These are phyloP conservation scores for Pythium dissotocum DNA, from an alignment of 352 stramenopile species.

Conservation along the genomic window DNA sequence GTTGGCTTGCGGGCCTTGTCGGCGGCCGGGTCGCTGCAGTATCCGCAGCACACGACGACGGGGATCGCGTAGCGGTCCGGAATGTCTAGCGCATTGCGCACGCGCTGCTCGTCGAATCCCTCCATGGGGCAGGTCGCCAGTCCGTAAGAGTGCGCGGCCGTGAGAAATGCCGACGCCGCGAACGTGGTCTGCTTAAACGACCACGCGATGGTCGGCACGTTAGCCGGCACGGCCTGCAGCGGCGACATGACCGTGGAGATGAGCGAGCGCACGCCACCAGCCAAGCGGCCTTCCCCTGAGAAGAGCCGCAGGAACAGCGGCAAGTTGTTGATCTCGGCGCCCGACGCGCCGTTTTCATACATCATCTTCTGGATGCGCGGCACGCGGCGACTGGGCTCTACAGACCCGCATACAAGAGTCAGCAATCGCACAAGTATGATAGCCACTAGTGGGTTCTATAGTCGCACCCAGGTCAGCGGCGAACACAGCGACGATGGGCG, in stretches of 20 bases:
- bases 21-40: conserved; percentile 35
- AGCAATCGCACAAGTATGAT: too few species aligned
- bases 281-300: conserved; percentile 65
- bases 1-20: conserved; percentile 31
- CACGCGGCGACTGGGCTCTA: conserved; percentile 75
- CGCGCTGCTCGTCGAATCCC: conserved; percentile 68
- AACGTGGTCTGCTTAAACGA: conserved; percentile 82
- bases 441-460: too few species aligned
- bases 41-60: conserved; percentile 71
- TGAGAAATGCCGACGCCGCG: conserved; percentile 68
- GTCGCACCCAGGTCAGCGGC: conserved; percentile 62
- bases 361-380: conserved; percentile 71
- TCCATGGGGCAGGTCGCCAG: conserved; percentile 80
- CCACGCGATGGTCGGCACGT: conserved; percentile 73
- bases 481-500: conserved; percentile 80
- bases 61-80: conserved; percentile 77
- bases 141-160: conserved; percentile 66
- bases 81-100: conserved; percentile 71
- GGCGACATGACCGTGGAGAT: conserved; percentile 71
- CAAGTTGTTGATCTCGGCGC: conserved; percentile 56
- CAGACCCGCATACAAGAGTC: not conserved
- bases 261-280: conserved; percentile 46
- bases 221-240: conserved; percentile 55
- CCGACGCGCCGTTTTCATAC: conserved; percentile 48
- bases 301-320: conserved; percentile 68